These are phyloP conservation scores for Salix suchowensis DNA, from an alignment of 345 rosid species.

Conservation along the genomic window DNA sequence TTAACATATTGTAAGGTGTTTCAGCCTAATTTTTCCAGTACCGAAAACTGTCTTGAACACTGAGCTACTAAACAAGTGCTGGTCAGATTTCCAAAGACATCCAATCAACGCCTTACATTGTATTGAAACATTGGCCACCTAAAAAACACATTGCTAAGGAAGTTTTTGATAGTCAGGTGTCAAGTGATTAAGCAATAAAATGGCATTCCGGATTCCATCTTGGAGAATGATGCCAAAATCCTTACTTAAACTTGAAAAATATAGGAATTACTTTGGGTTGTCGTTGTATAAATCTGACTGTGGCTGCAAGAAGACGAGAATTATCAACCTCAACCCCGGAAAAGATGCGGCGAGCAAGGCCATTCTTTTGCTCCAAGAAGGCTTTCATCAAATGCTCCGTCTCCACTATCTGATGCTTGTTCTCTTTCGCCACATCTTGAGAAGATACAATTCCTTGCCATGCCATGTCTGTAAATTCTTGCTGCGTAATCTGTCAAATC, in stretches of 20 bases:
- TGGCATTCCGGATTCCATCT: not conserved
- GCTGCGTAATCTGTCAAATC: conserved; percentile 66
- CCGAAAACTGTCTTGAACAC: not conserved
- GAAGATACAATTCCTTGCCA: conserved; percentile 98
- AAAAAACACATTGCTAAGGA: not conserved
- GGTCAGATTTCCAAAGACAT: not conserved
- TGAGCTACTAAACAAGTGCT: not conserved
- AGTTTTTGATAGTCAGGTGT: not conserved
- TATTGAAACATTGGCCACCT: not conserved
- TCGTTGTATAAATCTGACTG: conserved; percentile 76
- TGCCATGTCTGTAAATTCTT: conserved; percentile 97
- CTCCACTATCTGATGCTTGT: conserved; percentile 97
- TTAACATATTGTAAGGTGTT: not conserved
- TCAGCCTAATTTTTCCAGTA: not conserved
- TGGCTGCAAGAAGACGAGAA: conserved; percentile 80
- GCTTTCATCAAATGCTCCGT: conserved; percentile 97
- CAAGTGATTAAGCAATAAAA: not conserved
- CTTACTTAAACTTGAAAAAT: not conserved
- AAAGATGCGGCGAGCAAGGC: conserved; percentile 91
- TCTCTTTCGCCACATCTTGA: conserved; percentile 89
- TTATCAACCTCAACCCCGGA: conserved; percentile 82
- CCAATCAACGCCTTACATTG: not conserved
- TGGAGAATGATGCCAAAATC: not conserved
- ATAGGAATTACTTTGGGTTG: conserved; percentile 68
- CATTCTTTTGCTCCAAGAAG: conserved; percentile 94